Base-by-base conservation (phyloP, 805 yeast species). In the Pichia kluyveri region DNA sequence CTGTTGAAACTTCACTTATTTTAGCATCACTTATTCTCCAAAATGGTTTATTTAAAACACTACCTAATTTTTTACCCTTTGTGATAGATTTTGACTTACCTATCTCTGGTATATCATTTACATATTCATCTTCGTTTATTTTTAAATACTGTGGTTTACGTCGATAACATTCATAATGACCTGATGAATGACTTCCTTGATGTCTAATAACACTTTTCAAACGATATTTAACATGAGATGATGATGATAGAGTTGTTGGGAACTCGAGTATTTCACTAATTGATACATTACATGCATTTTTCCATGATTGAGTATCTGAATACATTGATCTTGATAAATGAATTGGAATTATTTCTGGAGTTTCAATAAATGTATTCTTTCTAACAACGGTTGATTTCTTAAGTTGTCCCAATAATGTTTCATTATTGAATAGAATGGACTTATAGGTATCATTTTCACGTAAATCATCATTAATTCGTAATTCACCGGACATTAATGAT, bases 101-200 rank as follows among this genome's bases (percentile, higher is more conserved):
- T 9, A 26, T 27, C n/a, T 31, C 39, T 1, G 64, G 62, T 28
- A 56, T 48, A 36, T 49, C 51, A 8, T 50, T 45, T 31, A 56
- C 58, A 40, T 57, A 63, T 17, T 51, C 55, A 14, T 64, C 62
- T 4, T 59, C 53, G 3, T 28, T 5, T 48, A 69, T 69, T 51
- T 73, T 77, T 45, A 70, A 79, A 48, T 72, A 74, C 4, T 74
- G 61, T 2, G 93, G 91, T 60, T 89, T 90, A 43, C 79, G 80
- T 52, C 85, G 81, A 61, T 79, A 87, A 57, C 96, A 86, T 58
- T 90, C 96, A 61, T 89, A 90, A 60, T 90, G 98, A 1, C 98
- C 98, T 41, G 80, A 77, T 19, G 81, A 75, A 63, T 90, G 97
- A 1, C 91, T 80, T 0, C 99, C 99, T 42, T 82, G 79, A 61